phyloP scores from a whole-genome alignment of 768 basidiomycete species.

The Boletus sp. region DNA sequence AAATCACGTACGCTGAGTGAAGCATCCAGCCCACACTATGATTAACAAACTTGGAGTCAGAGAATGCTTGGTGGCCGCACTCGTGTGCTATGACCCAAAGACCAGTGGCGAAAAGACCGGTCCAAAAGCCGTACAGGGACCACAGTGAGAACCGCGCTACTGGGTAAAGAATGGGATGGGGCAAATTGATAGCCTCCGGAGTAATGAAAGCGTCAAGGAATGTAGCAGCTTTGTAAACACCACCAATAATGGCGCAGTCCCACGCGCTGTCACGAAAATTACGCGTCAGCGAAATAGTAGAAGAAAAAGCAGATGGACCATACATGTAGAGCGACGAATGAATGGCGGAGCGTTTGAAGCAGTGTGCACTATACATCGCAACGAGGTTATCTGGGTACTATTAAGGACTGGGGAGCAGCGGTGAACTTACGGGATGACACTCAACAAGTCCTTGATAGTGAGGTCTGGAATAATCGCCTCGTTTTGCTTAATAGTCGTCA shows the following conservation, averaged over 20 bases:
- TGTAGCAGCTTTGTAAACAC: constrained; percentile 62
- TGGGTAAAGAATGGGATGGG: constrained; percentile 59
- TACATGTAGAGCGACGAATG: constrained; percentile 78
- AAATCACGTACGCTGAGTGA: constrained; percentile 70
- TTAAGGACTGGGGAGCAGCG: background rate
- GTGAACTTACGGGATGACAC: constrained; percentile 70
- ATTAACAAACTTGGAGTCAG: constrained; percentile 87
- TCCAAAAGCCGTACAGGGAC: constrained; percentile 76
- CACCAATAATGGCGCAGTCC: constrained; percentile 70
- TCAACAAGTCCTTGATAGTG: constrained; percentile 81
- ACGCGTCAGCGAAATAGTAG: constrained; percentile 11
- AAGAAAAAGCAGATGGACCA: constrained; percentile 21
- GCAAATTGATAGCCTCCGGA: constrained; percentile 50
- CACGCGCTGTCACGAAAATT: constrained; percentile 47
- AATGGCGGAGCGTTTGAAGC: constrained; percentile 86
- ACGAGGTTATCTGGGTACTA: background rate
- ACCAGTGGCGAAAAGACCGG: constrained; percentile 86
- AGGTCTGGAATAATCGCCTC: constrained; percentile 75
- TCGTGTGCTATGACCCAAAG: constrained; percentile 95
- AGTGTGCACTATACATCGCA: constrained; percentile 57
- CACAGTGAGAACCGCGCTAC: constrained; percentile 65
- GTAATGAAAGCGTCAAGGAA: constrained; percentile 63
- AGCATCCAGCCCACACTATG: constrained; percentile 90
- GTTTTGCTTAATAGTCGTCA: constrained; percentile 48
- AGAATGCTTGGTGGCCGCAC: constrained; percentile 96